phyloP scores from a whole-genome alignment of 768 basidiomycete genomes.

The Suillus clintonianus region DNA sequence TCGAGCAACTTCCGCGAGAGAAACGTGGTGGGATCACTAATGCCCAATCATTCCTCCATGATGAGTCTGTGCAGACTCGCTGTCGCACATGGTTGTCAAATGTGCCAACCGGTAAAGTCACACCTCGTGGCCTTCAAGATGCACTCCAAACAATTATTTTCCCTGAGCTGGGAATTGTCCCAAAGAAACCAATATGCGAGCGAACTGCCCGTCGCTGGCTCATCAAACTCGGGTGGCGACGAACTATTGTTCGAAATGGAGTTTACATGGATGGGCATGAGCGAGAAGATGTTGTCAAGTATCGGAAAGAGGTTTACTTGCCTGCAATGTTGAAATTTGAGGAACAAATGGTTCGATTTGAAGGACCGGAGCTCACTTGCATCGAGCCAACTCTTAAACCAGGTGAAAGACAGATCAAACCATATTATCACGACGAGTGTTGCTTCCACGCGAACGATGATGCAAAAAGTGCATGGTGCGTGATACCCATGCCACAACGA shows the following conservation, averaged over 20 bases:
- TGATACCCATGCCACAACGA: too few species aligned
- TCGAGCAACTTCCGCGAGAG: conserved; percentile 34
- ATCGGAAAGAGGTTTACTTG: conserved; percentile 17
- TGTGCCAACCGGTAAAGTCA: conserved; percentile 30
- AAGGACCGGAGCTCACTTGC: conserved; percentile 17
- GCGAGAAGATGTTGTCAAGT: conserved; percentile 7
- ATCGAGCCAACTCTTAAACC: conserved; percentile 19
- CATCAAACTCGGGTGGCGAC: conserved; percentile 14
- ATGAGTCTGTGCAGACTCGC: conserved; percentile 2
- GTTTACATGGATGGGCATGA: conserved; percentile 23
- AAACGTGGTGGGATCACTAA: conserved; percentile 21
- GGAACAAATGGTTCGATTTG: conserved; percentile 14
- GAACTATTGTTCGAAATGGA: conserved; percentile 4
- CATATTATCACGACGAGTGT: conserved; percentile 9
- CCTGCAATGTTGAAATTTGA: conserved; percentile 24
- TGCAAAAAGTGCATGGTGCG: too few species aligned
- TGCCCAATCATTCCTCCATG: conserved; percentile 10
- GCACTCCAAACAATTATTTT: conserved; percentile 33
- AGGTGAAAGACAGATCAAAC: conserved; percentile 25
- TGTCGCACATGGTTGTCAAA: conserved; percentile 21
- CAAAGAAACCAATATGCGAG: conserved; percentile 24
- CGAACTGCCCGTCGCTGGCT: conserved; percentile 11
- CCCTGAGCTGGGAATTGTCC: conserved; percentile 28
- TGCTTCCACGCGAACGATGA: conserved; percentile 30
- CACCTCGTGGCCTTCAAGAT: conserved; percentile 23